phyloP scores from a whole-genome alignment of 2,329 filamentous ascomycete species.

The Pseudocercospora fijiensis region DNA sequence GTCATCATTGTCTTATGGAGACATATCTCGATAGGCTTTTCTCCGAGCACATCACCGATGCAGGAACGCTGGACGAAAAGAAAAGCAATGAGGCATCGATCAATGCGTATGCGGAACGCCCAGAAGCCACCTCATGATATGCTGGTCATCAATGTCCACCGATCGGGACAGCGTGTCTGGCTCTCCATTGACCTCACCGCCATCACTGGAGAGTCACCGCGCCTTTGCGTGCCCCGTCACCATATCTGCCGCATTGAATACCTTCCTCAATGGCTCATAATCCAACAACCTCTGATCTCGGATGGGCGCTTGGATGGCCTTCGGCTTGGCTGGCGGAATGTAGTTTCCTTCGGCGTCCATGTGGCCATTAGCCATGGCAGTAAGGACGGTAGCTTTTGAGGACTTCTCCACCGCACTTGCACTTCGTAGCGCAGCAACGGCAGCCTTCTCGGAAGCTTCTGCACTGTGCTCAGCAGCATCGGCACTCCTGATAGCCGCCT shows the following conservation, averaged over 20 bases:
- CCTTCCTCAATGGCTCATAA: neutral
- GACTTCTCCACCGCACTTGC: constrained; percentile 19
- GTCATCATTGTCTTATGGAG: neutral
- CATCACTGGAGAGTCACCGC: constrained; percentile 1
- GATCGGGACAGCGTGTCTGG: neutral
- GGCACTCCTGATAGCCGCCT: constrained; percentile 15
- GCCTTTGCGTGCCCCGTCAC: neutral
- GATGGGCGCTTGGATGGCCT: neutral
- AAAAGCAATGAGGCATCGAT: neutral
- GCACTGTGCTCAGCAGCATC: constrained; percentile 16
- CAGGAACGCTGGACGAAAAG: neutral
- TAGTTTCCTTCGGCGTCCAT: constrained; percentile 26
- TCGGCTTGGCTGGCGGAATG: constrained; percentile 3
- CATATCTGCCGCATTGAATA: neutral
- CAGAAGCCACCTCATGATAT: neutral
- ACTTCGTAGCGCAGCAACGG: constrained; percentile 19
- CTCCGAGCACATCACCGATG: neutral
- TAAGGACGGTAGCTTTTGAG: constrained; percentile 21
- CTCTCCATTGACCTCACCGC: neutral
- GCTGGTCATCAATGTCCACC: neutral
- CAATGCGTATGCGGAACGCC: constrained; percentile 3
- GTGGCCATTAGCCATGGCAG: constrained; percentile 26
- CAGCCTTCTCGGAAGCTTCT: constrained; percentile 16
- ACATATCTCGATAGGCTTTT: neutral
- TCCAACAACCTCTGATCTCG: constrained; percentile 1